Conservation (phyloP, 495 filamentous ascomycete genomes). For the Cryomyces antarcticus region DNA sequence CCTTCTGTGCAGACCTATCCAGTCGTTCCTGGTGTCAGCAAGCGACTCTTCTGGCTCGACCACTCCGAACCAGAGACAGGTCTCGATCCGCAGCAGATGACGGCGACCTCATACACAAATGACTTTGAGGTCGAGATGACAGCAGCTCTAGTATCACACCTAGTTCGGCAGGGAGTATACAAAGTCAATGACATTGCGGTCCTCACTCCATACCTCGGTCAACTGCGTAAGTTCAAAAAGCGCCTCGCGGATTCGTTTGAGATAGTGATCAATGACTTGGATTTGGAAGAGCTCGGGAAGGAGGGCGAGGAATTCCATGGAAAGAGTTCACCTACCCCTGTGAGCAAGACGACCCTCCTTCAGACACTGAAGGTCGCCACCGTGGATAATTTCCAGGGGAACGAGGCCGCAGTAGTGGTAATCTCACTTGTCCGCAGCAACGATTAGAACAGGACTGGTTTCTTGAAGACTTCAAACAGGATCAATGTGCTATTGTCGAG, state of each 20-base stretch:
- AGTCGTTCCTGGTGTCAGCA: conserved; percentile 40
- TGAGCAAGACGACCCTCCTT: conserved; percentile 29
- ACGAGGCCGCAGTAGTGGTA: conserved; percentile 65
- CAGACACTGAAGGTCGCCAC: conserved; percentile 52
- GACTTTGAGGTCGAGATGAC: conserved; percentile 47
- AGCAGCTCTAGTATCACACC: conserved; percentile 43
- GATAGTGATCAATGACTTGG: conserved; percentile 46
- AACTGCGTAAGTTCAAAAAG: conserved; percentile 39
- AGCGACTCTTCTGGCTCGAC: conserved; percentile 55
- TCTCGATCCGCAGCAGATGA: conserved; percentile 14
- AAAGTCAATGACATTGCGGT: conserved; percentile 51
- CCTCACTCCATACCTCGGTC: conserved; percentile 57
- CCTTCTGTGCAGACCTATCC: conserved; percentile 32
- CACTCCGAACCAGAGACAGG: conserved; percentile 37
- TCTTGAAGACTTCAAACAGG: conserved; percentile 52
- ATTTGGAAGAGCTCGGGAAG: conserved; percentile 37
- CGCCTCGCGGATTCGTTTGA: conserved; percentile 31
- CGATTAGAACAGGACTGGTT: conserved; percentile 38
- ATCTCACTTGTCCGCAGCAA: conserved; percentile 71
- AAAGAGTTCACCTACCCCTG: conserved; percentile 3
- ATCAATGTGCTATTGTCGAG: conserved; percentile 61
- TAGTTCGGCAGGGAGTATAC: conserved; percentile 52
- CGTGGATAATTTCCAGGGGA: conserved; percentile 66
- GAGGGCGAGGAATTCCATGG: conserved; percentile 8
- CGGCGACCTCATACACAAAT: conserved; percentile 43